A percentile compares a stretch with the other conserved stretches of the same genome.
These are phyloP conservation scores for Mucor saturninus DNA, from an alignment of 371 early-diverging fungal species.

Conservation along the genomic window DNA sequence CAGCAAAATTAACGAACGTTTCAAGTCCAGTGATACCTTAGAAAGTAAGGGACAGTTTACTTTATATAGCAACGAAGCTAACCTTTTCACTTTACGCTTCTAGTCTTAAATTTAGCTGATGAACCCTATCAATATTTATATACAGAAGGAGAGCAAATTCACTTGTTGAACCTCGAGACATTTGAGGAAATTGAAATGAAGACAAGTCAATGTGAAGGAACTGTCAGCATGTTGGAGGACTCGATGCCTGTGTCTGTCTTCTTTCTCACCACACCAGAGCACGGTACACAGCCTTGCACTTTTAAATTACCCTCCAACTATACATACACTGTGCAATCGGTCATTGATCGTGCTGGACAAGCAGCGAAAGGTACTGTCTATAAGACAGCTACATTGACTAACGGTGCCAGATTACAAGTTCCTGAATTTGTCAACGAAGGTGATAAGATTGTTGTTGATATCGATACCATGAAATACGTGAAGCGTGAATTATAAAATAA, in stretches of 20 bases:
- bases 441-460: slow-evolving; percentile 77
- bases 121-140: slow-evolving; percentile 77
- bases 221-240: slow-evolving; percentile 50
- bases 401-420: slow-evolving; percentile 73
- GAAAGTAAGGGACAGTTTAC: slow-evolving; percentile 49
- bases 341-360: slow-evolving; percentile 58
- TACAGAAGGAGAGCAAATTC: slow-evolving; percentile 58
- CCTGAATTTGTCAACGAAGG: slow-evolving; percentile 85
- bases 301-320: slow-evolving; percentile 52
- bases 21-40: slow-evolving; percentile 63
- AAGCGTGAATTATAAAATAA: slow-evolving; percentile 44
- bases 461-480: slow-evolving; percentile 69
- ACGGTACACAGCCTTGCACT: slow-evolving; percentile 41
- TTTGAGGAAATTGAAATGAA: slow-evolving; percentile 76
- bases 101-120: slow-evolving; percentile 65
- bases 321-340: slow-evolving; percentile 45
- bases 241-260: slow-evolving; percentile 51
- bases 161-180: slow-evolving; percentile 72
- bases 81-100: background rate
- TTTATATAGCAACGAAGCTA: background rate
- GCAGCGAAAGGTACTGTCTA: slow-evolving; percentile 76
- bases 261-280: slow-evolving; percentile 52
- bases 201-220: slow-evolving; percentile 62
- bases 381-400: slow-evolving; percentile 74
- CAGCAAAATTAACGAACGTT: slow-evolving; percentile 65